Evolutionary conservation across 2,329 filamentous ascomycete species (phyloP).

Genomic region (Akanthomyces uredinophilus): DNA sequence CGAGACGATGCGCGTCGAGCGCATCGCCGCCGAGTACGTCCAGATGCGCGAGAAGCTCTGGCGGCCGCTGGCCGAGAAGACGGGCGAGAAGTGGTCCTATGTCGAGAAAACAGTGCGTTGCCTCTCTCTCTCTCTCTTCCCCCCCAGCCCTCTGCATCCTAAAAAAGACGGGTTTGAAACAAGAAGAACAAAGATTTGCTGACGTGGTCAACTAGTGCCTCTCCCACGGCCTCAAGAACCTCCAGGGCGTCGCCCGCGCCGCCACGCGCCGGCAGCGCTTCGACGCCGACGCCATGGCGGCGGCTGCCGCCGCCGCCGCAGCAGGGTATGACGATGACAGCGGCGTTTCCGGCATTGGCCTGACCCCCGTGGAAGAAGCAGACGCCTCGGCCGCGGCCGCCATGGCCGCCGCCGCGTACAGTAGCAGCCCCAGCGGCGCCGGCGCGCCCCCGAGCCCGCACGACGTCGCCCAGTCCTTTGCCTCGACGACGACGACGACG

Average conservation of each 20-base stretch:
- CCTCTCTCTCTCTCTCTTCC: not conserved
- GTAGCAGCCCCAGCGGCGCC: not conserved
- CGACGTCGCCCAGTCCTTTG: not conserved
- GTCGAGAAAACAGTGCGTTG: constrained; percentile 55
- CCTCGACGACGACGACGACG: not conserved
- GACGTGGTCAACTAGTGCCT: constrained; percentile 57
- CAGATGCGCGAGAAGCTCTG: constrained; percentile 76
- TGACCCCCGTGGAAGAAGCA: constrained; percentile 55
- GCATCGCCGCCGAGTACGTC: constrained; percentile 74
- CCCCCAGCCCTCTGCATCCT: too few species aligned
- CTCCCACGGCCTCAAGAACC: constrained; percentile 76
- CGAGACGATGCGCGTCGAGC: constrained; percentile 70
- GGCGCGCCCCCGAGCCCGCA: not conserved
- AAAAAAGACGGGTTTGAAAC: not conserved
- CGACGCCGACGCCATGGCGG: constrained; percentile 29
- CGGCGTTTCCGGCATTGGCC: constrained; percentile 58
- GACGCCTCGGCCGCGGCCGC: constrained; percentile 27
- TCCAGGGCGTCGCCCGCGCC: constrained; percentile 64
- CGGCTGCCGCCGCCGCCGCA: constrained; percentile 20
- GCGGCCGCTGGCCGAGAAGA: constrained; percentile 63
- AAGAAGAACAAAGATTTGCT: not conserved
- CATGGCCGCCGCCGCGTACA: not conserved
- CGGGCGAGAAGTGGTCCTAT: constrained; percentile 79
- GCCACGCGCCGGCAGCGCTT: constrained; percentile 60
- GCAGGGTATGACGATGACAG: constrained; percentile 63